Percentiles rank a stretch among this genome's conserved stretches.
Conservation (phyloP, 73 alveolate species). For the Symbiodinium pilosum region DNA sequence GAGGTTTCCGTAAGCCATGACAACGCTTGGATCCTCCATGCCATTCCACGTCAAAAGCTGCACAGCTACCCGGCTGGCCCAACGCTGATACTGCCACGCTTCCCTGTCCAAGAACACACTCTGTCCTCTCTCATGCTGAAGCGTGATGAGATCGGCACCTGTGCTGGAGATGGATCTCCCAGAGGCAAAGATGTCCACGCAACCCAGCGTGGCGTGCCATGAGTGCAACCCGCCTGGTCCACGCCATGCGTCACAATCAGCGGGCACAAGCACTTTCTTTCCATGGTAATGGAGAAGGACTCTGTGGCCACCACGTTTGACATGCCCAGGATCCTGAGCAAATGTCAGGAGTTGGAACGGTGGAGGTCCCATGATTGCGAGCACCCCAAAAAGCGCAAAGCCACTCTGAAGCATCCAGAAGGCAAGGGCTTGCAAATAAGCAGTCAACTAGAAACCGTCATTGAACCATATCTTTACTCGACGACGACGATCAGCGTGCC, state of each 20-base stretch:
- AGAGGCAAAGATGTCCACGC: background rate
- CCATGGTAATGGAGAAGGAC: conserved; percentile 96
- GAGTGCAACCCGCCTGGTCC: conserved; percentile 86
- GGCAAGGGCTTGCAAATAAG: too few species aligned
- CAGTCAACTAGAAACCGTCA: too few species aligned
- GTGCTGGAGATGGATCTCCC: background rate
- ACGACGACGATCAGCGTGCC: too few species aligned
- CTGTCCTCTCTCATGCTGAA: conserved; percentile 96
- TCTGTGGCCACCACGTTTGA: conserved; percentile 95
- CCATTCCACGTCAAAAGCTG: background rate
- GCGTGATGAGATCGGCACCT: conserved; percentile 95
- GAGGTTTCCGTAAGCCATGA: conserved; percentile 96
- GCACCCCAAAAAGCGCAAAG: too few species aligned
- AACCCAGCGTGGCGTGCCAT: background rate
- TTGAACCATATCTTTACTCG: too few species aligned
- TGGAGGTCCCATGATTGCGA: too few species aligned
- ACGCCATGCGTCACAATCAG: conserved; percentile 97
- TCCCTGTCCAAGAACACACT: background rate
- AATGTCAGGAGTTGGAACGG: too few species aligned
- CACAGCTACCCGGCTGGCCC: too few species aligned
- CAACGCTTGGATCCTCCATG: conserved; percentile 95
- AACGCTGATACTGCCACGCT: background rate
- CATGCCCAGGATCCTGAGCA: conserved; percentile 94
- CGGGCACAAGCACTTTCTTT: conserved; percentile 97
- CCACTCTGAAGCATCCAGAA: too few species aligned